phyloP scores from a whole-genome alignment of 2,329 filamentous ascomycete genomes.

The Alternaria triticina region DNA sequence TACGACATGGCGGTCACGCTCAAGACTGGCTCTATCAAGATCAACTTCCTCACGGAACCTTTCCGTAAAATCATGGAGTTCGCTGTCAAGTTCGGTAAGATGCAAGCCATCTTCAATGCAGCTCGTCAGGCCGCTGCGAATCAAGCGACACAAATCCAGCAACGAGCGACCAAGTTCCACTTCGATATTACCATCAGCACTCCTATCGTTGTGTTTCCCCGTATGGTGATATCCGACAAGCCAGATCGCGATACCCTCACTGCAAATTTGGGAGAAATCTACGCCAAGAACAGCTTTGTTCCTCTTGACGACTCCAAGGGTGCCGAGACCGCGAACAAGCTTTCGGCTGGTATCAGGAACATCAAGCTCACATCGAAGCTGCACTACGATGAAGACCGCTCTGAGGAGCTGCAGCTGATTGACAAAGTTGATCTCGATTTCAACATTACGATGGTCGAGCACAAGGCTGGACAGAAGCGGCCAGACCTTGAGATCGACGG shows the following conservation, averaged over 20 bases:
- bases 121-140: conserved; percentile 92
- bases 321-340: conserved; percentile 81
- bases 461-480: conserved; percentile 75
- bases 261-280: conserved; percentile 95
- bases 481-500: conserved; percentile 93
- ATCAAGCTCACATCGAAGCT: conserved; percentile 90
- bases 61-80: conserved; percentile 99
- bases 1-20: conserved; percentile 93
- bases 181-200: conserved; percentile 94
- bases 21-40: conserved; percentile 90
- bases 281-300: conserved; percentile 91
- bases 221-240: conserved; percentile 72
- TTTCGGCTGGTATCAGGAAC: conserved; percentile 89
- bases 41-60: conserved; percentile 96
- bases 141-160: conserved; percentile 90
- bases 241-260: conserved; percentile 82
- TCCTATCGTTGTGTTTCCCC: conserved; percentile 93
- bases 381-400: conserved; percentile 73
- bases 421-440: conserved; percentile 96
- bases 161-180: conserved; percentile 87
- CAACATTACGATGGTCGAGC: conserved; percentile 89
- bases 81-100: conserved; percentile 97
- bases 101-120: conserved; percentile 99
- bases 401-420: conserved; percentile 93
- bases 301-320: conserved; percentile 78